phyloP scores from a whole-genome alignment of 345 rosid species.

The Reutealis trisperma region DNA sequence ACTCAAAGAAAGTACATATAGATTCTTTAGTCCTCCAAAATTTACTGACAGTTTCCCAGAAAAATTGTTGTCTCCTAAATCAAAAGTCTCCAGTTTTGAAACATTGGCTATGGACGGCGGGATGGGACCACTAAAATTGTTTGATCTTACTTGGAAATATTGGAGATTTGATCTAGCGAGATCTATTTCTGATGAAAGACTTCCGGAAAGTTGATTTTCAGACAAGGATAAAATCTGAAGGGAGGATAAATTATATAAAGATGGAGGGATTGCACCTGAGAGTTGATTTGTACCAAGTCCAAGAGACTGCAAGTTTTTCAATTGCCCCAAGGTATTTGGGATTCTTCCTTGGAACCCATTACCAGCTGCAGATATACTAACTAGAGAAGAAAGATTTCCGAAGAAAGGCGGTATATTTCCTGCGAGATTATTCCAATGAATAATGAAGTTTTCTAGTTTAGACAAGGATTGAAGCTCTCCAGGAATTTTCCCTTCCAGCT shows the following conservation, averaged over 20 bases:
- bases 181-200: not conserved
- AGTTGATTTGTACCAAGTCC: accelerated
- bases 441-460: not conserved
- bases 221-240: not conserved
- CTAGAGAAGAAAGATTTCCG: conserved; percentile 17
- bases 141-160: not conserved
- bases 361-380: accelerated
- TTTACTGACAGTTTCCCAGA: not conserved
- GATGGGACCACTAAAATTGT: not conserved
- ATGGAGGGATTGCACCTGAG: not conserved
- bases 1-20: not conserved
- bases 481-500: not conserved
- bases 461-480: not conserved
- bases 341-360: conserved; percentile 9
- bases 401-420: not conserved
- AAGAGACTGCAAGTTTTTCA: not conserved
- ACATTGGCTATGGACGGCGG: conserved; percentile 6
- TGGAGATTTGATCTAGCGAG: not conserved
- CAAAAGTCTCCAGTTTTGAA: not conserved
- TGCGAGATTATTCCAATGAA: not conserved
- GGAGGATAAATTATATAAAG: not conserved
- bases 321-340: not conserved
- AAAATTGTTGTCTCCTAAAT: not conserved
- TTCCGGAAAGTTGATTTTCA: not conserved
- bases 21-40: not conserved